phyloP scores from a whole-genome alignment of 1,139 yeast species.

The Nakaseomyces nivariensis region DNA sequence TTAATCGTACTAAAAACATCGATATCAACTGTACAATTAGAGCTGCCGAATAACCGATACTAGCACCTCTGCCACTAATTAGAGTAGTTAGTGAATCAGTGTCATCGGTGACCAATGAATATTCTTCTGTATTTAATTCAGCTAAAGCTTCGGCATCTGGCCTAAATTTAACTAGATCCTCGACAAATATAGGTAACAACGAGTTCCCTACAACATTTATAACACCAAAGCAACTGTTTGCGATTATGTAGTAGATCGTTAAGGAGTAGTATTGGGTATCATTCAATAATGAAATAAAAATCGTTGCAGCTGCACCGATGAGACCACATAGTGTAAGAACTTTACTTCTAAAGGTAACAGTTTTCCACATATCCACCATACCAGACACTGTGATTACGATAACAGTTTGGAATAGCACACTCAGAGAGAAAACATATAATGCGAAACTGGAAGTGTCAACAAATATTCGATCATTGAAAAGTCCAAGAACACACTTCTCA shows the following conservation, averaged over 20 bases:
- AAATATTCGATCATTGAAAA: conserved; percentile 20
- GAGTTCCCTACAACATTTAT: conserved; percentile 72
- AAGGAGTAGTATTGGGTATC: conserved; percentile 44
- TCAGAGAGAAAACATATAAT: conserved; percentile 53
- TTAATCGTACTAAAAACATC: conserved; percentile 37
- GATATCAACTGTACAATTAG: conserved; percentile 50
- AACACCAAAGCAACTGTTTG: conserved; percentile 62
- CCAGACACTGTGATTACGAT: conserved; percentile 62
- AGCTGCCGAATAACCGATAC: conserved; percentile 56
- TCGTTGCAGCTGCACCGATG: conserved; percentile 45
- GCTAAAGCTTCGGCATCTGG: conserved; percentile 5
- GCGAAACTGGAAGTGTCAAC: conserved; percentile 64
- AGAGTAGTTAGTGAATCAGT: conserved; percentile 34
- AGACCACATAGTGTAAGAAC: conserved; percentile 45
- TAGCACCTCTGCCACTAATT: conserved; percentile 57
- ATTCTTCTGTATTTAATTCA: conserved; percentile 10
- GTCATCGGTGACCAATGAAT: conserved; percentile 32
- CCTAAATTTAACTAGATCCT: conserved; percentile 17
- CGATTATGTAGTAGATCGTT: conserved; percentile 45
- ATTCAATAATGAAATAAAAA: conserved; percentile 35
- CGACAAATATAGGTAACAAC: conserved; percentile 46
- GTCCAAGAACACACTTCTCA: conserved; percentile 35
- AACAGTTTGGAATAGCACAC: conserved; percentile 55
- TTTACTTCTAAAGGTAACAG: conserved; percentile 24
- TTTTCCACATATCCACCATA: conserved; percentile 52